These are phyloP conservation scores for Beauveria sp. DNA, from an alignment of 2,329 filamentous ascomycete species.

Conservation along the genomic window DNA sequence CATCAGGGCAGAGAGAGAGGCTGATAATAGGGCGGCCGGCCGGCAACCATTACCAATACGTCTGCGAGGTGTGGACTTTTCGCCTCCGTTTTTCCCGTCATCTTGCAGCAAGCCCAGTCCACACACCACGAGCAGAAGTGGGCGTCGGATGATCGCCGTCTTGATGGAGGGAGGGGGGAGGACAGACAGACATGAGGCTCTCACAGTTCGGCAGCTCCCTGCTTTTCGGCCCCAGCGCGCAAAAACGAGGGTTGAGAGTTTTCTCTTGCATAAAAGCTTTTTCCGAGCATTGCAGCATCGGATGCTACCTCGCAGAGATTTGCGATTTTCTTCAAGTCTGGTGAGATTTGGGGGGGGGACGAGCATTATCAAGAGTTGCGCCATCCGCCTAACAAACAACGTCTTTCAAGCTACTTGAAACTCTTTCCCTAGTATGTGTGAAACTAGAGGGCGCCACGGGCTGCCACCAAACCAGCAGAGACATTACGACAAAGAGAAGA, in stretches of 20 bases:
- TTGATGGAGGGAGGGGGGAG: not conserved
- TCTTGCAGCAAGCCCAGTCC: not conserved
- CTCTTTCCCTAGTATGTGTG: not conserved
- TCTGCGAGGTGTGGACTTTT: not conserved
- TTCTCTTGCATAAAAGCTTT: not conserved
- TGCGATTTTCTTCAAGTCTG: not conserved
- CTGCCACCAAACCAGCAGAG: not conserved
- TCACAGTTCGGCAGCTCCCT: not conserved
- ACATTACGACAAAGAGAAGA: not conserved
- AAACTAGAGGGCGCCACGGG: not conserved
- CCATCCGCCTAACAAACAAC: slow-evolving; percentile 1
- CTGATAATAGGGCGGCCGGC: not conserved
- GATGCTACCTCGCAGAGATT: not conserved
- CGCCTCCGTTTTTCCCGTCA: not conserved
- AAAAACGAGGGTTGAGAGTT: not conserved
- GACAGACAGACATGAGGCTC: not conserved
- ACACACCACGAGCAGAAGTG: not conserved
- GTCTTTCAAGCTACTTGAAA: slow-evolving; percentile 6
- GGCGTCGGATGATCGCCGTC: not conserved
- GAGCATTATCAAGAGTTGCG: not conserved
- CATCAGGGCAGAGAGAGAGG: not conserved
- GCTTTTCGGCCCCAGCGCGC: not conserved
- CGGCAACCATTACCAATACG: not conserved
- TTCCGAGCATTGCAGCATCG: not conserved
- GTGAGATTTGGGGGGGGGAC: not conserved